Base-by-base conservation (phyloP, 2,329 filamentous ascomycete genomes). In the Diaporthe ampelina region DNA sequence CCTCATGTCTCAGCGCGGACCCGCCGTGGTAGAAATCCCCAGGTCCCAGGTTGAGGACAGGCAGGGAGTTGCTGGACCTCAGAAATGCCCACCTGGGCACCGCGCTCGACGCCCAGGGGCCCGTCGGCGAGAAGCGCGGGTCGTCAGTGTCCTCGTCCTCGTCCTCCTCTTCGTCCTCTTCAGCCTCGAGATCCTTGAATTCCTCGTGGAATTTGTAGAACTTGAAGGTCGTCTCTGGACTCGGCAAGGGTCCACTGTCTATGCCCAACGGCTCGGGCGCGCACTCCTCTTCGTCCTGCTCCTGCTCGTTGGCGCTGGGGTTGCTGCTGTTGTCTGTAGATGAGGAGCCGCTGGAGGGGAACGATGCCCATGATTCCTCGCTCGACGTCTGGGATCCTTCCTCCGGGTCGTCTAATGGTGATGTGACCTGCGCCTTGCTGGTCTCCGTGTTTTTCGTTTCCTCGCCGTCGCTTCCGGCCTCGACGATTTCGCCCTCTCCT, bases 41-140 rank as follows among this genome's bases (percentile, higher is more conserved):
- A 9, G 74, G 74, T 6, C 71, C 70, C 24, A 70, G 40, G n/a
- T 50, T 57, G 6, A 50, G 37, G 11, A 59, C 24, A 9, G 70
- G 74, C 50, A 75, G 72, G 21, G 73, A 73, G n/a, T 73, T 50
- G 29, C 73, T 75, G n/a, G 73, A 70, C 54, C 43, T 65, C 4
- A 75, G 50, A 24, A 59, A 75, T 19, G 50, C 35, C 73, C 73
- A 75, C 29, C 32, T 59, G 19, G 65, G 65, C 32, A 75, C 56
- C 3, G 72, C 69, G 17, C 63, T 71, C 58, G 65, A 63, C 26
- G 57, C 50, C 50, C 70, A 63, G 13, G 48, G 50, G 48, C 35
- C 63, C 10, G 19, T 11, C 2, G 29, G 11, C 10, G 19, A 13
- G 48, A 21, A 63, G 15, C 17, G 17, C 21, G 9, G 3, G 45